Base-by-base conservation (phyloP, 345 rosid species). In the Populus deltoides region DNA sequence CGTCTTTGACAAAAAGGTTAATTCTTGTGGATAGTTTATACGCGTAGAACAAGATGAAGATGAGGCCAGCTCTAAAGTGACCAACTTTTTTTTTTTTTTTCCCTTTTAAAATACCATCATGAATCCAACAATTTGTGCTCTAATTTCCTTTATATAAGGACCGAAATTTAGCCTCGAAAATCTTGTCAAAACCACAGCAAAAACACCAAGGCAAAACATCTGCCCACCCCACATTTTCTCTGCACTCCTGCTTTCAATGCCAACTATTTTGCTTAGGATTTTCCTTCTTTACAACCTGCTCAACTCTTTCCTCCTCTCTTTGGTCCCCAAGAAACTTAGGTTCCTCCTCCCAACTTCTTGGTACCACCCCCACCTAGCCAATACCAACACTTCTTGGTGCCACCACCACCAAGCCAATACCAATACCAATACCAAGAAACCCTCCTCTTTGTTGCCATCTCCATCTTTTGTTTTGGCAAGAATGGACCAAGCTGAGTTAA, bases 401-500 rank as follows among this genome's bases (percentile, higher is more conserved):
- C 49, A 49, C 53, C 66, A 16, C 39, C 59, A 10, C 17, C 7
- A 33, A 41, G 12, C 51, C 65, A 55, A 38, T 47, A 31, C 74
- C 31, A 66, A 20, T 10, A 65, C 25, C 41, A 66, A 20, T 10
- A 65, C 27, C 41, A 59, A 18, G 29, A 41, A 47, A 9, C 36
- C 49, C 22, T 25, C 69, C 1, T n/a, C 45, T 17, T 31, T 74
- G 36, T 11, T 20, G 8, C 33, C 66, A 2, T 29, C 69, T 1
- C 6, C 80, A 1, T 25, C 53, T 51, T 20, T 36, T 31, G 66
- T 38, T 25, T 55, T 36, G 27, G 49, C 73, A 69, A 76, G 66
- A 49, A 92, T 88, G 97, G 91, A 89, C 25, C 70, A 81, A 0
- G 41, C 83, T 4, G 99, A 93, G 85, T 85, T 93, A 22, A 79